Evolutionary conservation across 768 basidiomycete genomes (phyloP).

Genomic region (Pholiota molesta): DNA sequence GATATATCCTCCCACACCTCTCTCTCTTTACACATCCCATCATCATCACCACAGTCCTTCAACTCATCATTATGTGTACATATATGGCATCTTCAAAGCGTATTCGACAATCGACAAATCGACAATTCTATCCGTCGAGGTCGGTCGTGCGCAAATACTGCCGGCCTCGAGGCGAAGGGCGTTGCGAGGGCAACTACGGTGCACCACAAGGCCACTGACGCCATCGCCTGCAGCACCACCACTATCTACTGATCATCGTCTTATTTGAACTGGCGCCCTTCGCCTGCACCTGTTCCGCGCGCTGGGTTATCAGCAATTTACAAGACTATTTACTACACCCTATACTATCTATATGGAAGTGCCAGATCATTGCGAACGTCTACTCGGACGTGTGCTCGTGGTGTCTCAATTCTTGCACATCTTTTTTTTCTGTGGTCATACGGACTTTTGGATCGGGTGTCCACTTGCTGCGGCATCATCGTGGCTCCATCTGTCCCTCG

Average conservation of each 20-base stretch:
- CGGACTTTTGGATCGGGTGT: background rate
- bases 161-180: slow-evolving; percentile 1
- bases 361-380: background rate
- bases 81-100: slow-evolving; percentile 10
- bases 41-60: slow-evolving; percentile 6
- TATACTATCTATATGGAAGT: background rate
- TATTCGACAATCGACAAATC: background rate
- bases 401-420: background rate
- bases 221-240: background rate
- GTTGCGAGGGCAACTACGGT: slow-evolving; percentile 7
- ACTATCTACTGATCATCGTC: background rate
- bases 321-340: background rate
- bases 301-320: background rate
- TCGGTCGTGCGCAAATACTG: background rate
- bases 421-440: background rate
- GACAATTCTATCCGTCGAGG: slow-evolving; percentile 1
- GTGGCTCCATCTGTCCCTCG: background rate
- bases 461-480: background rate
- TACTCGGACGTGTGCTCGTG: background rate
- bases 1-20: background rate
- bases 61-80: slow-evolving; percentile 9
- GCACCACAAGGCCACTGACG: background rate
- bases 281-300: background rate
- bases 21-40: background rate
- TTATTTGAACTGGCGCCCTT: background rate